These are phyloP conservation scores for Keithomyces neogunnii DNA, from an alignment of 2,329 filamentous ascomycete genomes.

Conservation along the genomic window DNA sequence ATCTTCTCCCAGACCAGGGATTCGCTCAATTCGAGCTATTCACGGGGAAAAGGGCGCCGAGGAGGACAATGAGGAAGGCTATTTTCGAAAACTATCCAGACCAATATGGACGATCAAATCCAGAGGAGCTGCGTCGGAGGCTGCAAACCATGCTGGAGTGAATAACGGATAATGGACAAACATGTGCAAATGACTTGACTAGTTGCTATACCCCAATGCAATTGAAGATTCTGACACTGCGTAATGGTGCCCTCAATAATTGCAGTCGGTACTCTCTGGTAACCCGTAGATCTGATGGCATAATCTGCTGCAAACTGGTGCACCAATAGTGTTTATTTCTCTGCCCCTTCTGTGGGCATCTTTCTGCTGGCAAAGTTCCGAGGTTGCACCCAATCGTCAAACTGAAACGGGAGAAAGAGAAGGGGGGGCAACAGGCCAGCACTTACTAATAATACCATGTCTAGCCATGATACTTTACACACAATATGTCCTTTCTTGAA, in stretches of 20 bases:
- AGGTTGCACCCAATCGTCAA: no score
- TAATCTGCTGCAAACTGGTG: no score
- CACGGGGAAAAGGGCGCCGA: slow-evolving; percentile 47
- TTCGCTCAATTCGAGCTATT: slow-evolving; percentile 78
- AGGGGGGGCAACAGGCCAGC: no score
- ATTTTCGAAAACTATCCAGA: slow-evolving; percentile 41
- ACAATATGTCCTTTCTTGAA: no score
- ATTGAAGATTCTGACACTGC: no score
- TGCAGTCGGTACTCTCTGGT: slow-evolving; percentile 17
- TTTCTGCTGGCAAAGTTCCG: no score
- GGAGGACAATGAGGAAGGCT: slow-evolving; percentile 61
- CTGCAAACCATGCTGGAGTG: slow-evolving; percentile 17
- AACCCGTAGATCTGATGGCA: slow-evolving; percentile 11
- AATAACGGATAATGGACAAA: not conserved
- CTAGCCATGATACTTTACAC: no score
- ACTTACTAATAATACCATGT: no score
- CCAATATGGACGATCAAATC: slow-evolving; percentile 30
- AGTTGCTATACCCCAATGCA: no score
- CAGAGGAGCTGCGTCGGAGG: slow-evolving; percentile 28
- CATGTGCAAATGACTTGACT: not conserved
- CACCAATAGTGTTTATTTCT: no score
- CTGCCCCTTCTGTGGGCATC: no score
- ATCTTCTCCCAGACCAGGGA: slow-evolving; percentile 69
- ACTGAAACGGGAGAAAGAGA: no score
- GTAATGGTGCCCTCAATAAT: slow-evolving; percentile 5